Conservation (phyloP, 1,284 basidiomycete species). For the Gomphus bonarii region DNA sequence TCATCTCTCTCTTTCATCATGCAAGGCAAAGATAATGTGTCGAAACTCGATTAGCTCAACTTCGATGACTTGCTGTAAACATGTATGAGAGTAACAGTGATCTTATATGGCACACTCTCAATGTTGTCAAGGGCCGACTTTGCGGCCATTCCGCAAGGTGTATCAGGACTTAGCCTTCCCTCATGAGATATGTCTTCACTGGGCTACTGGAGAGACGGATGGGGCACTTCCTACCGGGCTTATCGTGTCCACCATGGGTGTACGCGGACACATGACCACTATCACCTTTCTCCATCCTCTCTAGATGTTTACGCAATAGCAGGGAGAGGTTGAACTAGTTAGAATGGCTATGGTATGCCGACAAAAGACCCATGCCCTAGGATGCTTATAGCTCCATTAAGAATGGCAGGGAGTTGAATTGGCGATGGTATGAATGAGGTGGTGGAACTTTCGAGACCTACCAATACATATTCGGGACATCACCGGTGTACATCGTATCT, state of each 20-base stretch:
- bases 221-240: conserved; percentile 73
- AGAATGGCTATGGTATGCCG: no score
- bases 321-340: no score
- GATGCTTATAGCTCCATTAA: no score
- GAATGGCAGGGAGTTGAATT: no score
- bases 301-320: no score
- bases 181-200: conserved; percentile 82
- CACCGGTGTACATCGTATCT: no score
- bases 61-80: conserved; percentile 96
- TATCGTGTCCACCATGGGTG: conserved; percentile 75
- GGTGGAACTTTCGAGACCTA: no score
- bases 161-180: conserved; percentile 62
- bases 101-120: conserved; percentile 80
- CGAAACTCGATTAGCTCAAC: conserved; percentile 85
- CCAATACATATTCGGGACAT: no score
- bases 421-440: no score
- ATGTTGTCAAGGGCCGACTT: conserved; percentile 82
- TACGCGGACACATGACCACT: conserved; percentile 24
- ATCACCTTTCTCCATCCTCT: no score
- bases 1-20: conserved; percentile 78
- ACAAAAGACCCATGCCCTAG: no score
- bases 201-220: conserved; percentile 93
- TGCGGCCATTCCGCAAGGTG: conserved; percentile 75
- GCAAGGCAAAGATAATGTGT: conserved; percentile 69
- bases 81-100: conserved; percentile 77